Evolutionary conservation across 305 asterid genomes (phyloP).

Genomic region (Rubia tinctorum): DNA sequence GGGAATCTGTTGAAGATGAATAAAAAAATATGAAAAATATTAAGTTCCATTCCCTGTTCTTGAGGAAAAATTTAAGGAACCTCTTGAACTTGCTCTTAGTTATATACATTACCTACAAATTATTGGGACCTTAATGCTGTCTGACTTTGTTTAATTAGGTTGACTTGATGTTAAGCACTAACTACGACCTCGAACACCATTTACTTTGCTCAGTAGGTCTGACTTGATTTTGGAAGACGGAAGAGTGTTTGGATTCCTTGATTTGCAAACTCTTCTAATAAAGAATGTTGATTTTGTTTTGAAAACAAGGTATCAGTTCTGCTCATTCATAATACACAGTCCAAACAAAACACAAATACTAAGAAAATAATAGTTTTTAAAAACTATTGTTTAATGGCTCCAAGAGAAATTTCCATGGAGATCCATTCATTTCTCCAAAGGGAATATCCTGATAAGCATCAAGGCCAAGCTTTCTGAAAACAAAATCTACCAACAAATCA

Average conservation of each 20-base stretch:
- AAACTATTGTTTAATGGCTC: not conserved
- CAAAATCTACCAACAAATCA: constrained; percentile 45
- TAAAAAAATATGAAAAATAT: too few relatives aligned
- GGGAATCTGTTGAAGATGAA: too few relatives aligned
- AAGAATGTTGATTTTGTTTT: not conserved
- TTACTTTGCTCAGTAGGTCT: not conserved
- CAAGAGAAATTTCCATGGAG: not conserved
- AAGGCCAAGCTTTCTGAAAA: constrained; percentile 32
- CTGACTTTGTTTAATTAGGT: too few relatives aligned
- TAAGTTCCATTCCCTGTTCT: too few relatives aligned
- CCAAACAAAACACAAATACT: not conserved
- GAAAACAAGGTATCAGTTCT: not conserved
- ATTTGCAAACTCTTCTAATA: not conserved
- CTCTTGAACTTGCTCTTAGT: too few relatives aligned
- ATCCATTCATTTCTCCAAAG: not conserved
- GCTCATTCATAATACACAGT: not conserved
- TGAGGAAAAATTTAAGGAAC: too few relatives aligned
- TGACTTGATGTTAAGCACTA: too few relatives aligned
- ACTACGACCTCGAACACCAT: too few relatives aligned
- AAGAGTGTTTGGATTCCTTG: not conserved
- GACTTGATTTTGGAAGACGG: constrained; percentile 1
- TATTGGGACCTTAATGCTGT: too few relatives aligned
- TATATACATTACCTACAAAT: too few relatives aligned
- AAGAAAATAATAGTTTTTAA: not conserved
- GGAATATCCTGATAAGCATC: not conserved